Base-by-base conservation (phyloP, 2,329 filamentous ascomycete genomes). In the Monosporascus sp. region DNA sequence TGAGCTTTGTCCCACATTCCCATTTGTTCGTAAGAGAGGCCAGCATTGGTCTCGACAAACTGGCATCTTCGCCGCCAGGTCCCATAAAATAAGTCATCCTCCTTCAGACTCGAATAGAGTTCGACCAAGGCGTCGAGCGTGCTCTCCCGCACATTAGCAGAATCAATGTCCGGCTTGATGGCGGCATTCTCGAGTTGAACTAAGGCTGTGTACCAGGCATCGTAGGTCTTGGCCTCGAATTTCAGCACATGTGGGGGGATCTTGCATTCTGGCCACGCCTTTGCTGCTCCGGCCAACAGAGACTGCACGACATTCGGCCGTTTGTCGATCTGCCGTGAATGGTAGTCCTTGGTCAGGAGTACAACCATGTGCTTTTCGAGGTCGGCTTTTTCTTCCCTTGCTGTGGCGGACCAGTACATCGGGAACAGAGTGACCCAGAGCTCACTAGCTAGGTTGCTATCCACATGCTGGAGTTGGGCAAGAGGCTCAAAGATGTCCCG, bases 1-100 rank as follows among this genome's bases (percentile, higher is more conserved):
- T 99, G 95, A 1, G 95, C 92, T 72, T 97, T 97, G 65, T 99
- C 94, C 95, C 94, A 99, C 83, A 97, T 96, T 48, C 94, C 94
- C 63, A 96, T 96, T 68, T 99, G 95, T 73, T 99, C 95, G 63
- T 97, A 99, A 0, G 94, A 99, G 7, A 99, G 77, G 1, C 92
- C 94, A 16, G 94, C 91, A 67, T 99, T 99, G 8, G 92, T 97
- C 75, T 99, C 95, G 6, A 99, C 88, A 66, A 96, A 99, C 60
- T 96, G 91, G 69, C 92, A 96, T 46, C 94, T 86, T 53, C 94
- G 85, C 55, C 94, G 86, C 94, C 94, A 99, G 0, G 92, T 95
- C 8, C 94, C 94, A 60, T 99, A 97, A 70, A 97, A 99, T 48
- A 99, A 78, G 68, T 99, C 94, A 49, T 97, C 92, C 69, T 99